phyloP scores from a whole-genome alignment of 495 filamentous ascomycete species.

The Talaromyces proteolyticus region DNA sequence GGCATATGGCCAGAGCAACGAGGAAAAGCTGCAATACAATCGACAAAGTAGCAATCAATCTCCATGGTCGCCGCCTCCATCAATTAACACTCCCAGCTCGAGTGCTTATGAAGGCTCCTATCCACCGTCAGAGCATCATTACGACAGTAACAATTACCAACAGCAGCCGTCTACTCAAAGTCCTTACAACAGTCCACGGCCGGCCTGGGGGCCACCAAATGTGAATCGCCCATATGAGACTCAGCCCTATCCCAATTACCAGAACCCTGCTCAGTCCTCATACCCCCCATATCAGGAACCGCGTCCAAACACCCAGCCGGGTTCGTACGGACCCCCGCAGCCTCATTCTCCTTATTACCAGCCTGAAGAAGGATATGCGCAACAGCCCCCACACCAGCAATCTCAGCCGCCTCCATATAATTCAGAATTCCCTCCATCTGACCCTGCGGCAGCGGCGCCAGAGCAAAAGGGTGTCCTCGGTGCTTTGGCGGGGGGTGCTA shows the following conservation, averaged over 20 bases:
- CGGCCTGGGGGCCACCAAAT: not conserved
- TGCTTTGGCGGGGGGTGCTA: slow-evolving; percentile 26
- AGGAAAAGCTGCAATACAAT: not conserved
- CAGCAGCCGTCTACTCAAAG: no score
- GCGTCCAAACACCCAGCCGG: no score
- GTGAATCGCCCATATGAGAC: not conserved
- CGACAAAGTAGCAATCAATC: not conserved
- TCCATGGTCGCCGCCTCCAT: not conserved
- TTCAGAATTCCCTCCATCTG: no score
- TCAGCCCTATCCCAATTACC: not conserved
- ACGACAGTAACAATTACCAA: no score
- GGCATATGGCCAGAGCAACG: not conserved
- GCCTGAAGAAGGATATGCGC: slow-evolving; percentile 1
- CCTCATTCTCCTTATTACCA: not conserved
- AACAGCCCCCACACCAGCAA: slow-evolving; percentile 1
- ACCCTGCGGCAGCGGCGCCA: not conserved
- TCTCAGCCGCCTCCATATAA: slow-evolving; percentile 1
- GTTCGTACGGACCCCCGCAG: not conserved
- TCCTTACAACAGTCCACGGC: not conserved
- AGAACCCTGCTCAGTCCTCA: not conserved
- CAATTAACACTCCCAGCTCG: not conserved
- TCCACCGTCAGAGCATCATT: not conserved
- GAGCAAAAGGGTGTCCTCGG: slow-evolving; percentile 23
- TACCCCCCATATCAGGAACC: not conserved
- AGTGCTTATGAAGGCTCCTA: not conserved